Conservation (phyloP, 2,329 filamentous ascomycete genomes). For the Amylocarpus encephaloides region DNA sequence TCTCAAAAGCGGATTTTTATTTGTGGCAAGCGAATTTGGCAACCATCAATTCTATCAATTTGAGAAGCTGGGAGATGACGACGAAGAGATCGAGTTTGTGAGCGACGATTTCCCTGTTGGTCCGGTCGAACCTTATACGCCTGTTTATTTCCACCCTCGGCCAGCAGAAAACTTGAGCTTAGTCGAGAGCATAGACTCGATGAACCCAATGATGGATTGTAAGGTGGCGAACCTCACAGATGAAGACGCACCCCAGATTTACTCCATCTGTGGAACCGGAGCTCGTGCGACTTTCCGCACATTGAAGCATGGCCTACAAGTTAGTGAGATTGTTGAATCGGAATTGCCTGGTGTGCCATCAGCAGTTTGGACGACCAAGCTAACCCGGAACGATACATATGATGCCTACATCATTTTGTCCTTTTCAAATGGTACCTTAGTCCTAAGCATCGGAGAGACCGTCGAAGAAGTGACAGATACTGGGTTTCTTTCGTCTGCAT, state of each 20-base stretch:
- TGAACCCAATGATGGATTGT: slow-evolving; percentile 88
- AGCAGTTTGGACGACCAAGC: slow-evolving; percentile 91
- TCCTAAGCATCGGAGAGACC: slow-evolving; percentile 91
- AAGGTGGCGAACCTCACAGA: slow-evolving; percentile 85
- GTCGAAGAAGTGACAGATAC: slow-evolving; percentile 94
- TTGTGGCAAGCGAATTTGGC: slow-evolving; percentile 84
- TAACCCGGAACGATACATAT: slow-evolving; percentile 72
- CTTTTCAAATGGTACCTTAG: slow-evolving; percentile 81
- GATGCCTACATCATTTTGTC: slow-evolving; percentile 96
- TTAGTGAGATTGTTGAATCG: slow-evolving; percentile 93
- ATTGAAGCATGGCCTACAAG: slow-evolving; percentile 85
- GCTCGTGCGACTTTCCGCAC: slow-evolving; percentile 86
- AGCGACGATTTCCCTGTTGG: slow-evolving; percentile 81
- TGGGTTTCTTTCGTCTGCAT: slow-evolving; percentile 80
- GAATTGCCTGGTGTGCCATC: slow-evolving; percentile 83
- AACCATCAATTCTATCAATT: slow-evolving; percentile 97
- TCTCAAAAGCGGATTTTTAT: slow-evolving; percentile 91
- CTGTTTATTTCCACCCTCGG: slow-evolving; percentile 80
- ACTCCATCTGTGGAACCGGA: slow-evolving; percentile 82
- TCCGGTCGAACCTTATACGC: slow-evolving; percentile 62
- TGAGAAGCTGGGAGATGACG: slow-evolving; percentile 92
- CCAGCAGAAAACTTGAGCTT: slow-evolving; percentile 74
- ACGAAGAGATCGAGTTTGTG: slow-evolving; percentile 78
- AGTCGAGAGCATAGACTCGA: slow-evolving; percentile 76
- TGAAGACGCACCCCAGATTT: slow-evolving; percentile 95